Percentiles rank a stretch among this genome's conserved stretches.
phyloP scores from a whole-genome alignment of 768 basidiomycete species.

The Boletus insuetus region DNA sequence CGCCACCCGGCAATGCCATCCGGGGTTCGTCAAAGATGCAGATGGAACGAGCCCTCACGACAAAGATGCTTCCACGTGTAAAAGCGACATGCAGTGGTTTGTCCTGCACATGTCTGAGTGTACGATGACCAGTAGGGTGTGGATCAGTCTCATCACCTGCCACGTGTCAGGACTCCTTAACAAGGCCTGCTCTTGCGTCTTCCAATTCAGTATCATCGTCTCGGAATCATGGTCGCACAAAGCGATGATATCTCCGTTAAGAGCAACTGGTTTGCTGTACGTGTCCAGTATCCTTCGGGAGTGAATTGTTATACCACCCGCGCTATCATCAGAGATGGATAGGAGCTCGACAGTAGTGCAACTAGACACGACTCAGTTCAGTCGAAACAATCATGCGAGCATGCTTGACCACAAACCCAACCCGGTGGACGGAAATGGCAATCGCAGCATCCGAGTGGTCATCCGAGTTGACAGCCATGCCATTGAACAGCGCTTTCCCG shows the following conservation, averaged over 20 bases:
- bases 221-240: slow-evolving; percentile 51
- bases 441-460: slow-evolving; percentile 43
- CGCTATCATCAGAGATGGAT: slow-evolving; percentile 11
- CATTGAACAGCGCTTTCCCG: slow-evolving; percentile 50
- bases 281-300: slow-evolving; percentile 38
- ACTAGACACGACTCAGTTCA: slow-evolving; percentile 18
- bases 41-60: slow-evolving; percentile 58
- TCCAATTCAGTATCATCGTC: slow-evolving; percentile 59
- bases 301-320: slow-evolving; percentile 25
- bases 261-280: slow-evolving; percentile 42
- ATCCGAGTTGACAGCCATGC: slow-evolving; percentile 50
- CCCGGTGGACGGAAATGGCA: slow-evolving; percentile 48
- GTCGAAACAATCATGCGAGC: not conserved
- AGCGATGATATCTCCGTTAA: slow-evolving; percentile 52
- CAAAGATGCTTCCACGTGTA: slow-evolving; percentile 44
- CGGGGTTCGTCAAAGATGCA: slow-evolving; percentile 51
- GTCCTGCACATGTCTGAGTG: slow-evolving; percentile 36
- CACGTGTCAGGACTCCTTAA: slow-evolving; percentile 38
- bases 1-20: slow-evolving; percentile 26
- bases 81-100: slow-evolving; percentile 53
- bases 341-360: slow-evolving; percentile 30
- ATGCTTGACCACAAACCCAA: slow-evolving; percentile 40
- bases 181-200: slow-evolving; percentile 42
- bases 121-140: not conserved
- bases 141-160: slow-evolving; percentile 25